A percentile compares a stretch with the other conserved stretches of the same genome.
phyloP scores from a whole-genome alignment of 2,329 filamentous ascomycete genomes.

The Colletotrichum lentis region DNA sequence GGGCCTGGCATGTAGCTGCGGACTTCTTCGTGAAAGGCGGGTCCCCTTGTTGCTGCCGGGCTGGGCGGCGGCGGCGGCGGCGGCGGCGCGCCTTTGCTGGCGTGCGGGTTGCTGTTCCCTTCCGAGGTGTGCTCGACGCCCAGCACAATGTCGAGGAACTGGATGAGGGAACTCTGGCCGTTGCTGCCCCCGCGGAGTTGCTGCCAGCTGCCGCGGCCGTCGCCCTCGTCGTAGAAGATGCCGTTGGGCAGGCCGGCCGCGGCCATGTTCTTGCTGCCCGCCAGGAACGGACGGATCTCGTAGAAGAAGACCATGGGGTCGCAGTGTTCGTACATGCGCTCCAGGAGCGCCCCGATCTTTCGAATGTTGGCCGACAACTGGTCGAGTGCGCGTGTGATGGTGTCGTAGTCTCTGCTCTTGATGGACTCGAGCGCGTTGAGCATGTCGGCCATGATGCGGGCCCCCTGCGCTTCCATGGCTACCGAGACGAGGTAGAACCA shows the following conservation, averaged over 20 bases:
- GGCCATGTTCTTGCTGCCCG: constrained; percentile 92
- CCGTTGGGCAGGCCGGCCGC: constrained; percentile 83
- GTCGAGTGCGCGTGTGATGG: constrained; percentile 70
- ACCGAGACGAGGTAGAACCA: constrained; percentile 95
- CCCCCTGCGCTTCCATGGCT: constrained; percentile 86
- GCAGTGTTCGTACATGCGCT: constrained; percentile 89
- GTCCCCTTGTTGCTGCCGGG: constrained; percentile 39
- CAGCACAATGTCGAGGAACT: constrained; percentile 89
- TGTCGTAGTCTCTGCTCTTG: constrained; percentile 64
- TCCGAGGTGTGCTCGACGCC: constrained; percentile 76
- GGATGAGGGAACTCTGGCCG: constrained; percentile 89
- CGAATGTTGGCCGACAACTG: constrained; percentile 73
- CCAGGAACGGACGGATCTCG: constrained; percentile 85
- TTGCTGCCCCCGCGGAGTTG: constrained; percentile 91
- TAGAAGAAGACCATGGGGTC: constrained; percentile 90
- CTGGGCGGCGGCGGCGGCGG: too few relatives aligned
- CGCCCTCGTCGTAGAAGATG: constrained; percentile 82
- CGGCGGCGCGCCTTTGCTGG: constrained; percentile 35
- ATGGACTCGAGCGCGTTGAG: constrained; percentile 77
- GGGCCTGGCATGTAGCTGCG: constrained; percentile 89
- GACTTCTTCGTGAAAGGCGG: constrained; percentile 70
- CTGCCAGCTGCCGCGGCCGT: constrained; percentile 71
- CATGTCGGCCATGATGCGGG: constrained; percentile 78
- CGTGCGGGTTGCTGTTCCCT: constrained; percentile 46
- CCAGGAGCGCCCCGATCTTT: constrained; percentile 71